phyloP scores from a whole-genome alignment of 148 eudicot species.

The Fagopyrum homotropicum region DNA sequence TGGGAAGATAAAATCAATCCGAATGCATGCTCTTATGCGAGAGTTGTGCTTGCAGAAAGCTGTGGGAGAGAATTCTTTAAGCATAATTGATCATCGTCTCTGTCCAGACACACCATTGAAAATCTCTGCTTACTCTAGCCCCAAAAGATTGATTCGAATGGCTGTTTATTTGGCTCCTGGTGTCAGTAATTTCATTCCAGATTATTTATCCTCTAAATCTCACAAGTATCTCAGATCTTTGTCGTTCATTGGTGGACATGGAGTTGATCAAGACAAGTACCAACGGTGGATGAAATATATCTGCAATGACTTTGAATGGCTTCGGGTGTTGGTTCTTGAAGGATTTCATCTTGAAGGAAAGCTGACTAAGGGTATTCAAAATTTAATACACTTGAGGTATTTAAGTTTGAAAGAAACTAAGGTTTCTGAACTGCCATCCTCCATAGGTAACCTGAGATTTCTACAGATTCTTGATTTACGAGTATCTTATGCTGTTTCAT shows the following conservation, averaged over 20 bases:
- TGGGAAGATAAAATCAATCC: too few species aligned
- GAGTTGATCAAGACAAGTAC: constrained; percentile 7
- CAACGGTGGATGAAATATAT: constrained; percentile 15
- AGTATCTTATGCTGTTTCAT: constrained; percentile 5
- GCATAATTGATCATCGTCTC: constrained; percentile 10
- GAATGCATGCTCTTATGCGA: too few species aligned
- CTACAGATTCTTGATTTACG: constrained; percentile 48
- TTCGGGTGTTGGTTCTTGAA: constrained; percentile 30
- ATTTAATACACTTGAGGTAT: constrained; percentile 37
- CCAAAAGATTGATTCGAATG: not conserved
- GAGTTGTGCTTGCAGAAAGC: too few species aligned
- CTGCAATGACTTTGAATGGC: constrained; percentile 23
- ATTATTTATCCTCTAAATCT: not conserved
- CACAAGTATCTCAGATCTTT: constrained; percentile 18
- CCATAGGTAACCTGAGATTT: constrained; percentile 27
- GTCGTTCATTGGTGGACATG: constrained; percentile 18
- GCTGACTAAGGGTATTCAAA: constrained; percentile 28
- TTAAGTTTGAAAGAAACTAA: constrained; percentile 26
- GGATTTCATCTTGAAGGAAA: constrained; percentile 12
- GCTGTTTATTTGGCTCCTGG: constrained; percentile 19
- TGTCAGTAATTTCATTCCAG: constrained; percentile 11
- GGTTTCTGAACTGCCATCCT: constrained; percentile 22
- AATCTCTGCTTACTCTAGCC: not conserved
- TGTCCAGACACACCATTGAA: not conserved
- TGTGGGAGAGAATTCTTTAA: constrained; percentile 13